Evolutionary conservation across 2,329 filamentous ascomycete species (phyloP), one percentile per base, ranked within the genome.

Genomic region (Phaeosphaeria sp.): DNA sequence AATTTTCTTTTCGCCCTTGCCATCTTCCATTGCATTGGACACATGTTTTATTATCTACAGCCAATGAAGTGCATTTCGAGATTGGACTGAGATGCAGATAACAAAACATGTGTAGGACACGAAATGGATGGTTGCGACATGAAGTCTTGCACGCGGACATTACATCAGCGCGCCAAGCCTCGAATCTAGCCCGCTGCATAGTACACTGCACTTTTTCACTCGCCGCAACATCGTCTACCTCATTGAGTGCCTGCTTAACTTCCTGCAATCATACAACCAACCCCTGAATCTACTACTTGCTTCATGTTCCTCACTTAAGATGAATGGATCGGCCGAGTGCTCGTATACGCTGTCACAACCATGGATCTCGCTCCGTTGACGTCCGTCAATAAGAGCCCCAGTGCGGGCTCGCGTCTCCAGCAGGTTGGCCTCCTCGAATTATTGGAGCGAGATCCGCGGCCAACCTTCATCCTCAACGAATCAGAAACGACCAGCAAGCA

Each of bases 401-500:
- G 18, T 44, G 18, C 2, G 44, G 44, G 21, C 22, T 15, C 13
- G 7, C 20, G 22, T n/a, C 44, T 46, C 6, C 44, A 46, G 22
- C 44, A 46, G 15, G 17, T 46, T 46, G 44, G 20, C 22, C 56
- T 70, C 42, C 55, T 67, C 42, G 58, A 67, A 23, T 56, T 71
- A 21, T 55, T 72, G n/a, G 58, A 66, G 23, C 41, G 52, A 50
- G 67, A 72, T 27, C 55, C 64, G 1, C 62, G 64, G 22, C 67
- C 69, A 17, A 46, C 44, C 17, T 25, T 46, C 17, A 22, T 46
- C 9, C 13, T 46, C 15, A 22, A 46, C n/a, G 21, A 23, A n/a
- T 13, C 43, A 46, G 20, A 15, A 13, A 23, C 30, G 11, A 17
- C 1, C 10, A 13, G 27, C 9, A 23, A 7, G 11, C 6, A 21